Evolutionary conservation across 495 filamentous ascomycete species (phyloP).

Genomic region (Ramalina intermedia): DNA sequence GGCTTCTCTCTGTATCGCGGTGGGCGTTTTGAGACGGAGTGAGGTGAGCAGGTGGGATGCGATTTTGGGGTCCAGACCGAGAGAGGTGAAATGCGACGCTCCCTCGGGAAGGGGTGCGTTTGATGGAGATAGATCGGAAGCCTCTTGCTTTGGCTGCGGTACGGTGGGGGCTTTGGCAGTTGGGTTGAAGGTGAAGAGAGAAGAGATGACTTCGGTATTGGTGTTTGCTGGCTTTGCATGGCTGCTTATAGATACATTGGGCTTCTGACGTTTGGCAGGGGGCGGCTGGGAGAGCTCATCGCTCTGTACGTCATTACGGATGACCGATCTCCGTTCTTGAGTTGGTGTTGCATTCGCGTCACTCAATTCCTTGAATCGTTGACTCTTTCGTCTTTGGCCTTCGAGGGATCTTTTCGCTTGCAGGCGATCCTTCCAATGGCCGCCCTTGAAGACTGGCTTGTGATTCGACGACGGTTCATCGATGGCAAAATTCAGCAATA

Average conservation of each 20-base stretch:
- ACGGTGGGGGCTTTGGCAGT: conserved; percentile 37
- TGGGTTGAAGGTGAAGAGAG: conserved; percentile 83
- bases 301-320: background rate
- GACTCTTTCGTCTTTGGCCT: conserved; percentile 27
- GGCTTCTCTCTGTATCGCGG: conserved; percentile 82
- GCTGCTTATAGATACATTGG: conserved; percentile 17
- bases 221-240: conserved; percentile 10
- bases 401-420: conserved; percentile 56
- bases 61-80: conserved; percentile 64
- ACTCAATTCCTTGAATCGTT: conserved; percentile 1
- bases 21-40: conserved; percentile 77
- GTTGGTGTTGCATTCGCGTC: conserved; percentile 4
- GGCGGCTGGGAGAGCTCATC: conserved; percentile 14
- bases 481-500: conserved; percentile 84
- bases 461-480: conserved; percentile 37
- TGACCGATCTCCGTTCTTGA: background rate
- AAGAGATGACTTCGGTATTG: conserved; percentile 57
- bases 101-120: conserved; percentile 88
- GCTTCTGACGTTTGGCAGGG: conserved; percentile 27
- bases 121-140: conserved; percentile 56
- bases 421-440: conserved; percentile 77
- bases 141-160: conserved; percentile 23
- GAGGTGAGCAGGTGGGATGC: conserved; percentile 75
- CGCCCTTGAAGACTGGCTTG: conserved; percentile 65
- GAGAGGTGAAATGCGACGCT: conserved; percentile 63